Base-by-base conservation (phyloP, 2,329 filamentous ascomycete species). In the Alternaria sp. region DNA sequence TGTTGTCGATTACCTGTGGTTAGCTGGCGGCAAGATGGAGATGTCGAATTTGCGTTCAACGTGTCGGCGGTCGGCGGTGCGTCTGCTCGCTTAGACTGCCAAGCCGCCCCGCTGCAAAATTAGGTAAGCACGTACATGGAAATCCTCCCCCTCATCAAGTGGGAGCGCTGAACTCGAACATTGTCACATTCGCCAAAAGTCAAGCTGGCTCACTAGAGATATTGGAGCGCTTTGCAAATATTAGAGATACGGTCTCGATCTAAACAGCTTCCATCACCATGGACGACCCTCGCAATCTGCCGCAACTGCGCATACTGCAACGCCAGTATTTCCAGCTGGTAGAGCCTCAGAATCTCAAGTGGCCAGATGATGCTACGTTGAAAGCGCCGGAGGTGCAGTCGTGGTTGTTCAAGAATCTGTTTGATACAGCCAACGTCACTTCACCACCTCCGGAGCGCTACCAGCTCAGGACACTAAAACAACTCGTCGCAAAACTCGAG, bases 281-380 rank as follows among this genome's bases (percentile, higher is more conserved):
- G 70, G 56, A 54, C 44, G 59, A 64, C 18, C 32, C 63, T 12
- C 54, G 16, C 34, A 30, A 48, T 18, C 9, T 42, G 12, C 51
- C 58, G 36, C 63, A 67, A 28, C 59, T 78, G 28, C 65, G 60
- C 8, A 65, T 80, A 18, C 88, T 93, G 74, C 89, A 87, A 66
- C 85, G 86, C 62, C 93, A 97, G 75, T 96, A 92, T 73, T 85
- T 94, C 34, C 93, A 97, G 75, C 82, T 94, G 3, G 88, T 89
- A 42, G 84, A 94, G 47, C 80, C 82, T 0, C 76, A 83, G 7
- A 75, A 83, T 28, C 81, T 94, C 36, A 84, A 86, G 48, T 91
- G 89, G 75, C 93, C 93, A 1, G 78, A 85, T 24, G 78, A 81
- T 22, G 71, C 83, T 24, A 73, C 86, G 14, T 81, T 97, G 28